phyloP scores from a whole-genome alignment of 257 asterid species.

The Rauvolfia tetraphylla region DNA sequence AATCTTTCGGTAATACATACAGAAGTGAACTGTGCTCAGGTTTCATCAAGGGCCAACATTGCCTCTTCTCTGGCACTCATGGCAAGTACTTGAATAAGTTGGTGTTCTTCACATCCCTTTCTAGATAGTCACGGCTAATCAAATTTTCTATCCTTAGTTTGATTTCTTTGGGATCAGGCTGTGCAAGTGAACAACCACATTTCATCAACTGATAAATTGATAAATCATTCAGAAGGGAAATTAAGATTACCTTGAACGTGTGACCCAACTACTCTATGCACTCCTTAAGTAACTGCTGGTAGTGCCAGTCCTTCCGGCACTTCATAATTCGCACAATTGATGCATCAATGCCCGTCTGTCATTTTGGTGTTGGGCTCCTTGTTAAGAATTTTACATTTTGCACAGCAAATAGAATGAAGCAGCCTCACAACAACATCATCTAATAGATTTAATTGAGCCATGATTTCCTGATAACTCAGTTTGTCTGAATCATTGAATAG shows the following conservation, averaged over 20 bases:
- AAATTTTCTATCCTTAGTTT: slow-evolving; percentile 94
- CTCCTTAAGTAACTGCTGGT: slow-evolving; percentile 91
- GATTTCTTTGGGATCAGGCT: slow-evolving; percentile 97
- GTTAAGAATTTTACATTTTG: slow-evolving; percentile 76
- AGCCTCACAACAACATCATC: slow-evolving; percentile 92
- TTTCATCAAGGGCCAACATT: too few relatives aligned
- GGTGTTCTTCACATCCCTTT: slow-evolving; percentile 86
- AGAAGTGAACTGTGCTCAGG: too few relatives aligned
- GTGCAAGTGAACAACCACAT: slow-evolving; percentile 7
- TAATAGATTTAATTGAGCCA: slow-evolving; percentile 72
- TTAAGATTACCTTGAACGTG: slow-evolving; percentile 74
- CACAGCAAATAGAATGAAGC: slow-evolving; percentile 96
- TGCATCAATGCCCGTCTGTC: slow-evolving; percentile 96
- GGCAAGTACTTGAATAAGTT: slow-evolving; percentile 95
- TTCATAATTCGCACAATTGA: slow-evolving; percentile 97
- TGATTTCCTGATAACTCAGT: slow-evolving; percentile 84
- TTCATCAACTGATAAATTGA: background rate
- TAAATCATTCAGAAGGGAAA: background rate
- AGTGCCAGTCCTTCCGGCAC: slow-evolving; percentile 85
- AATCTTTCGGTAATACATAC: too few relatives aligned
- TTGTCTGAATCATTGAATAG: slow-evolving; percentile 81
- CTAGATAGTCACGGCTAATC: slow-evolving; percentile 85
- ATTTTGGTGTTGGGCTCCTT: slow-evolving; percentile 91
- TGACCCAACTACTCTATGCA: slow-evolving; percentile 91
- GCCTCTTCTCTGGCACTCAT: too few relatives aligned